Percentiles rank a stretch among this genome's conserved stretches.
These are phyloP conservation scores for Hanseniaspora osmophila DNA, from an alignment of 805 yeast species.

Conservation along the genomic window DNA sequence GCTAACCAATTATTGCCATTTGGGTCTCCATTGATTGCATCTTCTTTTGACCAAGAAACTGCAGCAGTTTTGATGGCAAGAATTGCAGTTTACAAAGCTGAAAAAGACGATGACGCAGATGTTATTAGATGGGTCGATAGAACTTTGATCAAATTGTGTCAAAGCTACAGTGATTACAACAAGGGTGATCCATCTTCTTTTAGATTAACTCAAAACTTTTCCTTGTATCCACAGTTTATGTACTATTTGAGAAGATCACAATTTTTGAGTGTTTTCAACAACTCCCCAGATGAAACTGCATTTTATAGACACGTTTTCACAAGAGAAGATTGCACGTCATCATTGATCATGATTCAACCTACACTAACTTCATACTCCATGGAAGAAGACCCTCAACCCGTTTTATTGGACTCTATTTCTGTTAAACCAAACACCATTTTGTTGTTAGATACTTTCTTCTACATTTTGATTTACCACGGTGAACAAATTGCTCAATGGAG, in stretches of 20 bases:
- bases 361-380: slow-evolving; percentile 76
- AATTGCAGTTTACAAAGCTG: slow-evolving; percentile 71
- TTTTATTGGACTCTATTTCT: slow-evolving; percentile 82
- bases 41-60: slow-evolving; percentile 93
- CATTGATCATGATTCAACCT: slow-evolving; percentile 95
- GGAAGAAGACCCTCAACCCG: slow-evolving; percentile 81
- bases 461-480: slow-evolving; percentile 89
- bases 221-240: slow-evolving; percentile 88
- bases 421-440: slow-evolving; percentile 78
- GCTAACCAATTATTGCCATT: slow-evolving; percentile 37
- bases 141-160: slow-evolving; percentile 77
- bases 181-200: slow-evolving; percentile 76
- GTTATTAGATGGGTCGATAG: slow-evolving; percentile 91
- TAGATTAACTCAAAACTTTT: slow-evolving; percentile 69
- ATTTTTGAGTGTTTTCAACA: slow-evolving; percentile 88
- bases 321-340: slow-evolving; percentile 84
- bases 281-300: slow-evolving; percentile 97
- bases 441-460: slow-evolving; percentile 90
- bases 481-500: slow-evolving; percentile 93
- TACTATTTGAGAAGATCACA: slow-evolving; percentile 93
- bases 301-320: slow-evolving; percentile 86
- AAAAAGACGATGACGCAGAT: slow-evolving; percentile 82
- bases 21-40: slow-evolving; percentile 39
- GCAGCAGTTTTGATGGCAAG: slow-evolving; percentile 91
- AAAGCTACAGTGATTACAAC: slow-evolving; percentile 83